Conservation (phyloP, 768 basidiomycete species). For the Lactarius psammicola region DNA sequence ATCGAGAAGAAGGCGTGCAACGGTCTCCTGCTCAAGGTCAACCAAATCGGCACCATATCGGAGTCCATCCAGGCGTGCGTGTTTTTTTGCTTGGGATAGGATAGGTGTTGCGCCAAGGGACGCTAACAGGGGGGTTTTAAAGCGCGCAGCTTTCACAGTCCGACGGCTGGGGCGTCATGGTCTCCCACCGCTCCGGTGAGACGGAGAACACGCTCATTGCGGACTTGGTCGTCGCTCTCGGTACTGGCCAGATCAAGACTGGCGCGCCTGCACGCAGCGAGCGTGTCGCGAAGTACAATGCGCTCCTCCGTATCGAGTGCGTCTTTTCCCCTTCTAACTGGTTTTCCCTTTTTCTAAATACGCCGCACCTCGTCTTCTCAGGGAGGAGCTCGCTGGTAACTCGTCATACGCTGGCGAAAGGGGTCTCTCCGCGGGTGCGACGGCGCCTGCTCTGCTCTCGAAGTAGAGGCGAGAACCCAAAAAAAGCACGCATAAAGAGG, state of each 20-base stretch:
- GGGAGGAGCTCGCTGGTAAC: conserved; percentile 75
- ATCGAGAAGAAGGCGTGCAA: conserved; percentile 99
- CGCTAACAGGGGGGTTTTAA: conserved; percentile 6
- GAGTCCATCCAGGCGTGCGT: conserved; percentile 98
- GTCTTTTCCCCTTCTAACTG: conserved; percentile 11
- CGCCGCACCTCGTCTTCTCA: conserved; percentile 32
- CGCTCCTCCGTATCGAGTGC: conserved; percentile 86
- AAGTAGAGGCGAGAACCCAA: conserved; percentile 42
- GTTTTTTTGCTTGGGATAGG: neutral
- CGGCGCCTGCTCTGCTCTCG: conserved; percentile 68
- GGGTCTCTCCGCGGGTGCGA: conserved; percentile 76
- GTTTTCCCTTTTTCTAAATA: conserved; percentile 21
- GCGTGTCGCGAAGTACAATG: conserved; percentile 95
- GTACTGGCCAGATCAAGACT: conserved; percentile 95
- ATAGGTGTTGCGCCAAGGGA: neutral
- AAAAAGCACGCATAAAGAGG: neutral
- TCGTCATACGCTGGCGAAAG: conserved; percentile 72
- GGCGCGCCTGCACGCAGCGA: conserved; percentile 95
- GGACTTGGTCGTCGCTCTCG: conserved; percentile 91
- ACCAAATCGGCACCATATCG: conserved; percentile 98
- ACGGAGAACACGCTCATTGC: conserved; percentile 97
- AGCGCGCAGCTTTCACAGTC: conserved; percentile 95
- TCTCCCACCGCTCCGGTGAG: conserved; percentile 98
- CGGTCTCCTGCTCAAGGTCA: conserved; percentile 97
- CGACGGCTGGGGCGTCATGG: conserved; percentile 99